Evolutionary conservation across 305 asterid genomes (phyloP).

Genomic region (Fraxinus dipetala): DNA sequence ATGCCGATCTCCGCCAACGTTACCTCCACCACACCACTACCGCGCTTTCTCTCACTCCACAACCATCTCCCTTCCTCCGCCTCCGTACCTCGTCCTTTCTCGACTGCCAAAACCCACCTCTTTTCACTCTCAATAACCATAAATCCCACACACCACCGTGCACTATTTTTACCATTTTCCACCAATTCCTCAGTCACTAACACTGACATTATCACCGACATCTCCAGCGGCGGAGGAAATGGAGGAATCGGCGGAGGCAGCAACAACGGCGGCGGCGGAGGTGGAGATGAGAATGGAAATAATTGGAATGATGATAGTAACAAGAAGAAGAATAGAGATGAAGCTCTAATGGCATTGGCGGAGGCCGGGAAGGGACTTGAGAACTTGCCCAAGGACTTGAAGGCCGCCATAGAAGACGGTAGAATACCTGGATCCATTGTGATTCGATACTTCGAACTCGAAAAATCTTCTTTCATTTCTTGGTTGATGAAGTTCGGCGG

Average conservation of each 20-base stretch:
- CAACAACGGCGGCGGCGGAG: slow-evolving; percentile 38
- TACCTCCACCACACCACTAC: slow-evolving; percentile 21
- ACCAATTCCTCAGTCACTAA: slow-evolving; percentile 25
- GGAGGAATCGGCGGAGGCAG: slow-evolving; percentile 15
- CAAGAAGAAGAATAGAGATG: slow-evolving; percentile 51
- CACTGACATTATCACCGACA: slow-evolving; percentile 26
- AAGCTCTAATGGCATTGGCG: slow-evolving; percentile 69
- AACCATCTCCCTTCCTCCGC: not conserved
- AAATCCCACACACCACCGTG: slow-evolving; percentile 3
- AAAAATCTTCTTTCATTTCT: slow-evolving; percentile 51
- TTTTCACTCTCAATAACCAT: slow-evolving; percentile 23
- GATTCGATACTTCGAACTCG: slow-evolving; percentile 58
- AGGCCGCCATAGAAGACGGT: slow-evolving; percentile 69
- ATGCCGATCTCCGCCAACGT: slow-evolving; percentile 59
- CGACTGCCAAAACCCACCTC: slow-evolving; percentile 17
- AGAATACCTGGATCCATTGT: slow-evolving; percentile 68
- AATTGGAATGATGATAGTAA: slow-evolving; percentile 38
- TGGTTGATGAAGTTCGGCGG: slow-evolving; percentile 83
- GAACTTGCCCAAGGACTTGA: slow-evolving; percentile 78
- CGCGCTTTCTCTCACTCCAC: slow-evolving; percentile 16
- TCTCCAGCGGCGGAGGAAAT: slow-evolving; percentile 33
- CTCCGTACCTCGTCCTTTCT: slow-evolving; percentile 17
- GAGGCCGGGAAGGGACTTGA: slow-evolving; percentile 76
- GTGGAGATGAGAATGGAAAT: slow-evolving; percentile 15
- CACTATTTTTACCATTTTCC: slow-evolving; percentile 26